Evolutionary conservation across 257 asterid species (phyloP).

Genomic region (Solanum dulcamara): DNA sequence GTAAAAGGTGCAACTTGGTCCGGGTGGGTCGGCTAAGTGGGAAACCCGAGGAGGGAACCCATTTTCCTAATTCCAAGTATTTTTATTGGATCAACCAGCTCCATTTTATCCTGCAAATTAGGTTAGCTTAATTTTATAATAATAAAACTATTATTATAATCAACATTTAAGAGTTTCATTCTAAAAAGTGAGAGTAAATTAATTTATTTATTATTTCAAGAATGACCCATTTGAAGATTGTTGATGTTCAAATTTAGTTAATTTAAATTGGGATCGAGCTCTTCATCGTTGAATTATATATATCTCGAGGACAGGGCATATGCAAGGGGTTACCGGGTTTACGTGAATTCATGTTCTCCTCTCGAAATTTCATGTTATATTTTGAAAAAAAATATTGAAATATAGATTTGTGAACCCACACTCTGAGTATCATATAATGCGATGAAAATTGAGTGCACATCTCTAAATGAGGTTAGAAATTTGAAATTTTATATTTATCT

Average conservation of each 20-base stretch:
- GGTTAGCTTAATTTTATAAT: neutral
- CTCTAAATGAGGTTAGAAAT: no score
- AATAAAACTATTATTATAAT: neutral
- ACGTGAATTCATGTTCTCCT: no score
- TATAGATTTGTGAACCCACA: no score
- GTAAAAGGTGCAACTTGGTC: neutral
- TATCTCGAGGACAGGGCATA: no score
- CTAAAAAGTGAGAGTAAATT: neutral
- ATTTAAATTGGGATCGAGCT: neutral
- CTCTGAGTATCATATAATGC: no score
- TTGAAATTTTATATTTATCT: no score
- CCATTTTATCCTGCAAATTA: neutral
- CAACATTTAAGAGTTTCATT: neutral
- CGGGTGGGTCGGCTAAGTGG: neutral
- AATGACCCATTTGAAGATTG: neutral
- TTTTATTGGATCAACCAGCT: constrained; percentile 2
- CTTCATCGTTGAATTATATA: neutral
- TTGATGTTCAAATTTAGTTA: neutral
- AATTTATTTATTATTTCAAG: neutral
- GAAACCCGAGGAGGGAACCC: neutral
- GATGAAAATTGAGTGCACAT: no score
- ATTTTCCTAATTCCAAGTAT: neutral
- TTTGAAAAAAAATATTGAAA: no score
- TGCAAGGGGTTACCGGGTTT: no score
- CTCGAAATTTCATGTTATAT: no score